Conservation (phyloP, 2,329 filamentous ascomycete genomes). For the Pseudocercospora macadamiae region DNA sequence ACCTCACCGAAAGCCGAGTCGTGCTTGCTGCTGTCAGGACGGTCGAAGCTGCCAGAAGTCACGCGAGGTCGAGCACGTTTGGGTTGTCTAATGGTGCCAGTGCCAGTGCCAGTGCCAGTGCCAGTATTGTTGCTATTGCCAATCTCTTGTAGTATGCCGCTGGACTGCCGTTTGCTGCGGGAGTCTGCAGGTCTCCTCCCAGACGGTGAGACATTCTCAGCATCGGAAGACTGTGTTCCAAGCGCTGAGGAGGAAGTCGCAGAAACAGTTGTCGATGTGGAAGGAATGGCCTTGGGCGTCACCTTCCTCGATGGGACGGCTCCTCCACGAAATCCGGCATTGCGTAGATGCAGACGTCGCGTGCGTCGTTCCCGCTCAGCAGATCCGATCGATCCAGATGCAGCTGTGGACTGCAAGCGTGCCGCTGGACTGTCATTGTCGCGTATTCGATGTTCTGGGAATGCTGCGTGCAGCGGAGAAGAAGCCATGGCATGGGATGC, state of each 20-base stretch:
- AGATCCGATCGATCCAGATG: not conserved
- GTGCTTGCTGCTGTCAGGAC: constrained; percentile 20
- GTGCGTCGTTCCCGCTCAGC: constrained; percentile 22
- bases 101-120: not conserved
- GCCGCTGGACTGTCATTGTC: not conserved
- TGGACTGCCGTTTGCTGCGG: constrained; percentile 27
- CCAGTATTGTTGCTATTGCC: constrained; percentile 20
- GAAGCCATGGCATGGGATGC: constrained; percentile 5
- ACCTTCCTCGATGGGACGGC: constrained; percentile 36
- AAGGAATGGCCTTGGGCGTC: constrained; percentile 32
- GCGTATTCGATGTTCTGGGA: not conserved
- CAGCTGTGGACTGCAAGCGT: not conserved
- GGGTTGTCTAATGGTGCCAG: constrained; percentile 15
- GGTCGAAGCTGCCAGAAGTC: constrained; percentile 25
- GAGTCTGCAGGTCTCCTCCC: constrained; percentile 14
- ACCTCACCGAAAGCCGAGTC: constrained; percentile 18
- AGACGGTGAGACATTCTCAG: constrained; percentile 29
- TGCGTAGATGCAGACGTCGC: constrained; percentile 38
- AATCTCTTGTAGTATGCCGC: constrained; percentile 37
- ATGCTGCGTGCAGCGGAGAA: not conserved
- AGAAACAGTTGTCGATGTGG: constrained; percentile 30
- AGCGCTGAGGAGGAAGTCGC: constrained; percentile 18
- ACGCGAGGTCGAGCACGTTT: constrained; percentile 24
- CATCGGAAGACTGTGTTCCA: constrained; percentile 22
- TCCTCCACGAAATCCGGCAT: constrained; percentile 39